Conservation (phyloP, 805 yeast species). For the Sungouiozyma intestinalis region DNA sequence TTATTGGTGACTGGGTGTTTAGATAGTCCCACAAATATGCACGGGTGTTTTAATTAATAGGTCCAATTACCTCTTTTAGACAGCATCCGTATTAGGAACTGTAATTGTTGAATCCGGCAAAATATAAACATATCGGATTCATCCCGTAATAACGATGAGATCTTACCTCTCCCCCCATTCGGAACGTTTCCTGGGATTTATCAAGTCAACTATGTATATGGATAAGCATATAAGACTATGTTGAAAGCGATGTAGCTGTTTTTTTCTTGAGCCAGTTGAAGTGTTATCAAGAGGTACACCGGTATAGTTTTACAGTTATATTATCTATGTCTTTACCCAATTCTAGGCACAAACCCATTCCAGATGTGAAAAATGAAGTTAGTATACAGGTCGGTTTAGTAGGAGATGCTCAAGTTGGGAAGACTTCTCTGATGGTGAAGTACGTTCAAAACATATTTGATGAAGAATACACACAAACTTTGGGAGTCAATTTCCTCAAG, state of each 20-base stretch:
- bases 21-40: neutral
- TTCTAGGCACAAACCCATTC: slow-evolving; percentile 5
- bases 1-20: neutral
- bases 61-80: neutral
- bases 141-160: neutral
- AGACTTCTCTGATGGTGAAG: slow-evolving; percentile 90
- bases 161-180: no score
- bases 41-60: neutral
- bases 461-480: slow-evolving; percentile 82
- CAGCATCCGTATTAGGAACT: neutral
- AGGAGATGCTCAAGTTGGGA: slow-evolving; percentile 93
- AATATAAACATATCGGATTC: neutral
- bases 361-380: slow-evolving; percentile 13
- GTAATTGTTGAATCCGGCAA: neutral
- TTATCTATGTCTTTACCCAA: neutral
- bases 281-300: neutral
- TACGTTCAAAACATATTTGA: slow-evolving; percentile 91
- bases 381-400: slow-evolving; percentile 72
- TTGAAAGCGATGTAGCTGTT: no score
- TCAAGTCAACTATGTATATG: neutral
- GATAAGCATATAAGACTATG: neutral
- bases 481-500: slow-evolving; percentile 92
- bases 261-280: neutral
- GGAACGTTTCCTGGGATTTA: neutral
- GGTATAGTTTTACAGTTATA: no score